Evolutionary conservation across 1,139 yeast genomes (phyloP).

Genomic region (Nakaseomyces delphensis): DNA sequence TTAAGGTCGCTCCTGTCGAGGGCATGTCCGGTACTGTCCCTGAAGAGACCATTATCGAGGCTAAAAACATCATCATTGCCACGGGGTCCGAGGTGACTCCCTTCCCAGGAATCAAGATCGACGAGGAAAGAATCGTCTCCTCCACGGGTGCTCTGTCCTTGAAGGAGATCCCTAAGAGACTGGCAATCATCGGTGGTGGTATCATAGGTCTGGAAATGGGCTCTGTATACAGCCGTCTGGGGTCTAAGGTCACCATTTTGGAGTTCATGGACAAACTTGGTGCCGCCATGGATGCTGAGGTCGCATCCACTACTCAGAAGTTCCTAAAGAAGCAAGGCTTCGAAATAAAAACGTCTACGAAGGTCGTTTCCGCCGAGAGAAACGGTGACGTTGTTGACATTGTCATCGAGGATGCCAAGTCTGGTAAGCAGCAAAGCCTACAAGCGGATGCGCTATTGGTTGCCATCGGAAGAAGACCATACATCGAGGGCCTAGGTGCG

Average conservation of each 20-base stretch:
- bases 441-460: conserved; percentile 92
- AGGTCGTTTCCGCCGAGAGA: conserved; percentile 79
- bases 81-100: conserved; percentile 99
- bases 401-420: conserved; percentile 82
- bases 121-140: conserved; percentile 93
- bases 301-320: conserved; percentile 82
- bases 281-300: conserved; percentile 96
- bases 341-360: conserved; percentile 85
- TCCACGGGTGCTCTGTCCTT: conserved; percentile 88
- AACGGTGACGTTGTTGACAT: conserved; percentile 82
- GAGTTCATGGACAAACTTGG: conserved; percentile 90
- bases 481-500: conserved; percentile 79
- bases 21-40: conserved; percentile 57
- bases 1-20: conserved; percentile 79
- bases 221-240: conserved; percentile 92
- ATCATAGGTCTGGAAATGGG: conserved; percentile 99
- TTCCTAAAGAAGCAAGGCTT: conserved; percentile 90
- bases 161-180: conserved; percentile 81
- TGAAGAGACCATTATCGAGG: conserved; percentile 46
- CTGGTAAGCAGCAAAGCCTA: conserved; percentile 67
- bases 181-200: conserved; percentile 98
- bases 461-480: conserved; percentile 99
- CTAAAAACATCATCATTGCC: conserved; percentile 87
- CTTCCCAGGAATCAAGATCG: conserved; percentile 95
- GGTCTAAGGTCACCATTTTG: conserved; percentile 87